phyloP scores from a whole-genome alignment of 108 stramenopile genomes.

The Nitzschia inconspicua region DNA sequence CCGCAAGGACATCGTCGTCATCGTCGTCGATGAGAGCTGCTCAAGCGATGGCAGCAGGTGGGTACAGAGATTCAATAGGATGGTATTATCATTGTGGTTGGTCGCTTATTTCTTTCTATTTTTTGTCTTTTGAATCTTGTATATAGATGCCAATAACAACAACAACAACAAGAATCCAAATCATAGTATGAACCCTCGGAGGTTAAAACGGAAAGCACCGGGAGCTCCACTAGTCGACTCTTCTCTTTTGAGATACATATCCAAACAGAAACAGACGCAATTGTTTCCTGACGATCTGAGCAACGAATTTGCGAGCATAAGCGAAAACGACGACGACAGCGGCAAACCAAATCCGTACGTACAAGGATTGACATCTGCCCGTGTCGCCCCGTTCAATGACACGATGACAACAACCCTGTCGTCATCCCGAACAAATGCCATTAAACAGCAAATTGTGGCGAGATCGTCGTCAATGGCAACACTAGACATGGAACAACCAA shows the following conservation, averaged over 20 bases:
- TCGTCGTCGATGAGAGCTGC: too few species aligned
- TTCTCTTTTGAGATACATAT: slow-evolving; percentile 58
- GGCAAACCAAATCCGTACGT: too few species aligned
- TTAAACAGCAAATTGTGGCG: background rate
- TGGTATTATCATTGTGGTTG: too few species aligned
- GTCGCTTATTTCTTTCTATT: too few species aligned
- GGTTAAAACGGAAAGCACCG: background rate
- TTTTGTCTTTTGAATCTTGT: too few species aligned
- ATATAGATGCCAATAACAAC: background rate
- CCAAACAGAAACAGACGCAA: slow-evolving; percentile 50
- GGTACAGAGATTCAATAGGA: too few species aligned
- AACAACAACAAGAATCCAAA: background rate
- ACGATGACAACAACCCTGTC: background rate
- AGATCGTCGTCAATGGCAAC: background rate
- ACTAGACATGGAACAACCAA: slow-evolving; percentile 4
- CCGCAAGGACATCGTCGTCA: too few species aligned
- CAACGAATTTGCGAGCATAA: too few species aligned
- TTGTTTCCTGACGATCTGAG: too few species aligned
- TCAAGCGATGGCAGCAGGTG: too few species aligned
- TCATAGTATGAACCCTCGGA: background rate
- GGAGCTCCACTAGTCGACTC: slow-evolving; percentile 74
- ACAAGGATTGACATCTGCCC: too few species aligned
- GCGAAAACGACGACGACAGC: too few species aligned
- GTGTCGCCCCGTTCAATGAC: background rate
- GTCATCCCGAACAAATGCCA: background rate